Percentiles rank a stretch among this genome's conserved stretches.
Conservation (phyloP, 257 asterid genomes). For the Nyctanthes arbortristis region DNA sequence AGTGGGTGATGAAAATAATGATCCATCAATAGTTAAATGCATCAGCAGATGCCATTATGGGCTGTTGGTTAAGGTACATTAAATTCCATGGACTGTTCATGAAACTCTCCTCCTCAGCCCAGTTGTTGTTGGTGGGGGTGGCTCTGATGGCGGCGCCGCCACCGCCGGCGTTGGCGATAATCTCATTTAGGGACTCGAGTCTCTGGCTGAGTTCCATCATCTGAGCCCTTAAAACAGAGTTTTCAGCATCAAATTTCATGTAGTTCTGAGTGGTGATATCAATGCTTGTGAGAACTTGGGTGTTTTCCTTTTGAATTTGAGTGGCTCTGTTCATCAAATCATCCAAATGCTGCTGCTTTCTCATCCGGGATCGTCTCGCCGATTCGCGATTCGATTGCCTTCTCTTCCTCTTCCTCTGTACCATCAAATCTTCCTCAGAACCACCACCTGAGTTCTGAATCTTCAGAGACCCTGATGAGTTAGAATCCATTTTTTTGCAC, state of each 20-base stretch:
- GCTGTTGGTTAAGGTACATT: constrained; percentile 46
- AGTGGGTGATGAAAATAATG: too few species aligned
- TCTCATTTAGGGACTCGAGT: constrained; percentile 64
- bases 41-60: constrained; percentile 66
- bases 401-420: constrained; percentile 71
- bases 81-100: constrained; percentile 54
- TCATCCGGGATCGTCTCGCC: constrained; percentile 82
- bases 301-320: constrained; percentile 60
- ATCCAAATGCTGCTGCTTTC: constrained; percentile 84
- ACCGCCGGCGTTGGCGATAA: constrained; percentile 35
- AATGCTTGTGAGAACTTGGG: constrained; percentile 38
- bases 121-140: constrained; percentile 20
- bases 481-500: constrained; percentile 54
- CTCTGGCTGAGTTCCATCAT: constrained; percentile 71
- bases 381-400: constrained; percentile 94
- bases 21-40: constrained; percentile 57
- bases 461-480: constrained; percentile 57
- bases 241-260: constrained; percentile 62
- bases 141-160: constrained; percentile 11
- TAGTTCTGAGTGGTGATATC: constrained; percentile 46
- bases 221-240: constrained; percentile 76
- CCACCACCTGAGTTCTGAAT: constrained; percentile 51
- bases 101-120: constrained; percentile 45
- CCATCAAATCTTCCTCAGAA: constrained; percentile 52
- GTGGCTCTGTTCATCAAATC: constrained; percentile 55